These are phyloP conservation scores for Medicago ruthenica DNA, from an alignment of 306 rosid species.

Conservation along the genomic window DNA sequence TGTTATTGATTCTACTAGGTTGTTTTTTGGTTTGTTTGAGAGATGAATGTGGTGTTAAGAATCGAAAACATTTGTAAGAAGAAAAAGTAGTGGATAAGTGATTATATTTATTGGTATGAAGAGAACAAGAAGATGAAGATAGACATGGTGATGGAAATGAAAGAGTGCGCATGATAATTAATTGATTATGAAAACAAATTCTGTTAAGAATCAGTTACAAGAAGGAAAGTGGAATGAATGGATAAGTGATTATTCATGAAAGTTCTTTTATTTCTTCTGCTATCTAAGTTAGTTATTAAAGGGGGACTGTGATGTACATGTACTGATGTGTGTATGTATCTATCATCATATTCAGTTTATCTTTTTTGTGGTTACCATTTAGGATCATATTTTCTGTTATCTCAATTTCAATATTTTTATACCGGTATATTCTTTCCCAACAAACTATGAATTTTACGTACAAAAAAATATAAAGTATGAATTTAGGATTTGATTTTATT, in stretches of 20 bases:
- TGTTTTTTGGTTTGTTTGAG: constrained; percentile 76
- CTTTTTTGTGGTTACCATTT: constrained; percentile 41
- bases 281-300: not conserved
- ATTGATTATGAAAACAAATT: not conserved
- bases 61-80: constrained; percentile 55
- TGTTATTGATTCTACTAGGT: constrained; percentile 43
- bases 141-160: constrained; percentile 66
- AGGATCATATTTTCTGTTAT: constrained; percentile 14
- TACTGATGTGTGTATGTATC: not conserved
- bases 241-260: constrained; percentile 20
- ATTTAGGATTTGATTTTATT: not conserved
- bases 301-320: not conserved
- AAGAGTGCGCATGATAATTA: constrained; percentile 68
- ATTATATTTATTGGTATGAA: not conserved
- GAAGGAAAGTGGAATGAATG: not conserved
- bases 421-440: not conserved
- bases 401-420: not conserved
- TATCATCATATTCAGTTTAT: not conserved
- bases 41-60: constrained; percentile 73
- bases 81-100: not conserved
- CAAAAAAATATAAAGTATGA: not conserved
- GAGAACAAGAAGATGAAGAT: constrained; percentile 38
- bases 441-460: not conserved
- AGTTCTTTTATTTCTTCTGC: not conserved
- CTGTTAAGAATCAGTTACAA: not conserved